Evolutionary conservation across 2,329 filamentous ascomycete genomes (phyloP), one percentile per base, ranked within the genome.

Genomic region (Elsinoe batatas): DNA sequence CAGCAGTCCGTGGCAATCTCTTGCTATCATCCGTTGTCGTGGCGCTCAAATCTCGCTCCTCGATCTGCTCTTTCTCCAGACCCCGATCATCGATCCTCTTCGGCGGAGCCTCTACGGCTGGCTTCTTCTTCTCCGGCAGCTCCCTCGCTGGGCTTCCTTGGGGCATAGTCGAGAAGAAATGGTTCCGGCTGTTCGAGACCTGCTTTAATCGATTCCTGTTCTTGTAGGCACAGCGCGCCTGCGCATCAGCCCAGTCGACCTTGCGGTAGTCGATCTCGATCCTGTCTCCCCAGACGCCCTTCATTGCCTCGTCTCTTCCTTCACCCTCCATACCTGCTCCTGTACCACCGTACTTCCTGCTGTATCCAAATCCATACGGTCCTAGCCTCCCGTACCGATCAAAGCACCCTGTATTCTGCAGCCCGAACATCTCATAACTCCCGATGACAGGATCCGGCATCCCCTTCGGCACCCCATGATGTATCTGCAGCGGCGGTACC

Each of bases 321-420:
- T 96, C 87, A 18, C 89, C 89, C 63, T 90, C 83, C 69, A 94
- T 80, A 10, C 88, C 91, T n/a, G 87, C 83, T 3, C 91, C 90
- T 22, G 86, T 82, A 1, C 91, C 91, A 11, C 91, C 91, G 60
- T 79, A 82, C 57, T 83, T 82, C 33, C 79, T 75, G 32, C 86
- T 88, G 68, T 97, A 97, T 7, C 91, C 91, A 59, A 89, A 81
- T 0, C 91, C 91, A 63, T 98, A 98, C 0, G 91, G 87, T 0
- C 88, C 91, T 30, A 93, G 81, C 60, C 90, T 81, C 2, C 91
- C 91, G 67, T 88, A 95, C 1, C 93, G 80, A 62, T 98, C 93
- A 66, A 95, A 96, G 72, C 93, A 98, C 46, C 96, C 81, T 64
- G 95, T 85, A 61, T 94, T 82, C 15, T 86, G 81, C 35, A 97